Percentiles rank a stretch among this genome's conserved stretches.
Conservation (phyloP, 257 asterid species). For the Scutellaria minor region DNA sequence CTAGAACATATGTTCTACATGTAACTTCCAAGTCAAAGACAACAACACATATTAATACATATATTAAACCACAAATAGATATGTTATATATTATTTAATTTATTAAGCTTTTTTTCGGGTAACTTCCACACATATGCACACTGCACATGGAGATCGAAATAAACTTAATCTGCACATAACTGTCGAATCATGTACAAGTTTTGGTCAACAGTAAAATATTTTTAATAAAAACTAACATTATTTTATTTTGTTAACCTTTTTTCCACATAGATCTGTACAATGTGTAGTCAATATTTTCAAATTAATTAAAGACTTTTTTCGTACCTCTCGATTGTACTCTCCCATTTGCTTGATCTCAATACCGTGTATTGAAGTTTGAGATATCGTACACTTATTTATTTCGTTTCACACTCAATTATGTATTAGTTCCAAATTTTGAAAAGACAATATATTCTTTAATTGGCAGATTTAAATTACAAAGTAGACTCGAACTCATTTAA, state of each 20-base stretch:
- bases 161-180: neutral
- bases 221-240: neutral
- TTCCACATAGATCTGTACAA: neutral
- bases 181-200: constrained; percentile 22
- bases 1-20: too few relatives aligned
- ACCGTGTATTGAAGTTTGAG: neutral
- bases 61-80: too few relatives aligned
- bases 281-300: neutral
- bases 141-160: constrained; percentile 33
- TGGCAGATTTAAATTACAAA: neutral
- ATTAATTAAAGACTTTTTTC: neutral
- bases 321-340: neutral
- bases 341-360: neutral
- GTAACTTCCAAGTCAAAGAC: too few relatives aligned
- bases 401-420: constrained; percentile 23
- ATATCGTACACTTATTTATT: neutral
- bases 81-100: neutral
- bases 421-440: neutral
- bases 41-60: too few relatives aligned
- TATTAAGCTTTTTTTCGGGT: neutral
- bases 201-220: constrained; percentile 10
- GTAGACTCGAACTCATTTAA: too few relatives aligned
- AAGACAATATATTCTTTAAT: neutral
- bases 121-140: neutral
- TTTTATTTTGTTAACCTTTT: neutral